Base-by-base conservation (phyloP, 345 rosid species). In the Gossypium raimondii region DNA sequence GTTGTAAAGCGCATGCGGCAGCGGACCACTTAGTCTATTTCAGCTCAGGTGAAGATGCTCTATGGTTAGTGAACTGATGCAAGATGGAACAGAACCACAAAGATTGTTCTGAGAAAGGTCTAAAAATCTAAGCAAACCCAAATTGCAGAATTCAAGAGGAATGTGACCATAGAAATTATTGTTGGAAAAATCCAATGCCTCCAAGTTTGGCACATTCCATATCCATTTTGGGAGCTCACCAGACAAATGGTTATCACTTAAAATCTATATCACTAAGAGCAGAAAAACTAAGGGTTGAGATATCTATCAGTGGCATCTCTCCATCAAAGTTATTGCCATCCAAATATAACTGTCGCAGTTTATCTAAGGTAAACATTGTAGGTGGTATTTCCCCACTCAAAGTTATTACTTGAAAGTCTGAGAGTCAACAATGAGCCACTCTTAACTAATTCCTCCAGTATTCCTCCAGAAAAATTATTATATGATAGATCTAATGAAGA, bases 181-280 rank as follows among this genome's bases (percentile, higher is more conserved):
- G 25, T 55, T 20, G 0, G 70, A 64, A 67, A 81, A 0, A 2
- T 0, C 12, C 34, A 81, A 60, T n/a, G 7, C n/a, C 0, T 0
- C 5, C 73, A 77, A 51, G 11, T 1, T 0, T 22, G 29, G 41
- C 0, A 75, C 3, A 22, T 61, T 50, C 9, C 29, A 41, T 0
- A 81, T 60, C 79, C 82, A 79, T 17, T 52, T 11, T 2, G 83
- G 81, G 61, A 85, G 53, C 0, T 3, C 14, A 1, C 82, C 83
- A 0, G 44, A 48, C 16, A 85, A 70, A 24, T 11, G 2, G 29
- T 85, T 82, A 2, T 68, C 22, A 18, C 70, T 69, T 13, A 83
- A 83, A 53, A 53, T 83, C 83, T 34, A 76, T 29, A 2, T 17
- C 4, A 2, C 0, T 7, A 5, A 5, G 11, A 22, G 3, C 1